These are phyloP conservation scores for Aspergillus funiculosus DNA, from an alignment of 495 filamentous ascomycete genomes.

Conservation along the genomic window DNA sequence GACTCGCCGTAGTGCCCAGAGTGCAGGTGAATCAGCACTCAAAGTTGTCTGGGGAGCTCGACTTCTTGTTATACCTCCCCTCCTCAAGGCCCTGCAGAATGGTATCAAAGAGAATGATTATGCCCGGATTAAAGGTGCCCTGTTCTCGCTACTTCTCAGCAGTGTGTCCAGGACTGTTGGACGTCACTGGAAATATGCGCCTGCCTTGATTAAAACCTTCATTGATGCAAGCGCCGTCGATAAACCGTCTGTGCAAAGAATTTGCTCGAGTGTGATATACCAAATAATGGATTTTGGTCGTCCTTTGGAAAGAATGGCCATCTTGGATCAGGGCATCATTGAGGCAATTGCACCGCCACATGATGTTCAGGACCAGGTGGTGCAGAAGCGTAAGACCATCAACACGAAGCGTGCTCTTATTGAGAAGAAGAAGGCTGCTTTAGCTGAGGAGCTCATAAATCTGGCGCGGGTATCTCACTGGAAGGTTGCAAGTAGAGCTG, in stretches of 20 bases:
- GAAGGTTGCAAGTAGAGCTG: slow-evolving; percentile 88
- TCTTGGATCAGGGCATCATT: slow-evolving; percentile 69
- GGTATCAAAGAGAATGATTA: slow-evolving; percentile 79
- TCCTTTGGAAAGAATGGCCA: slow-evolving; percentile 75
- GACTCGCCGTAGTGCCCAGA: slow-evolving; percentile 87
- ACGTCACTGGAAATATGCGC: slow-evolving; percentile 89
- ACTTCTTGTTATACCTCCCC: slow-evolving; percentile 78
- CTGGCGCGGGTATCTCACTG: slow-evolving; percentile 77
- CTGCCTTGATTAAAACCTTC: slow-evolving; percentile 76
- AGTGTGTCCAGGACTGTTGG: slow-evolving; percentile 82
- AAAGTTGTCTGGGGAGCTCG: slow-evolving; percentile 83
- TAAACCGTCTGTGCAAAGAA: slow-evolving; percentile 86
- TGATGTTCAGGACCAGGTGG: slow-evolving; percentile 57
- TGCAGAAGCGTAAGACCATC: slow-evolving; percentile 62
- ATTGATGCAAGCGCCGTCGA: slow-evolving; percentile 86
- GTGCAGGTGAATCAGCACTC: slow-evolving; percentile 86
- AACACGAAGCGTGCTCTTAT: slow-evolving; percentile 65
- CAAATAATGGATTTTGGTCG: slow-evolving; percentile 89
- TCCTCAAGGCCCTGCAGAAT: slow-evolving; percentile 71
- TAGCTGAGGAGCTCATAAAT: slow-evolving; percentile 76
- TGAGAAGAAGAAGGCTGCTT: slow-evolving; percentile 72
- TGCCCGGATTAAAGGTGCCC: slow-evolving; percentile 84
- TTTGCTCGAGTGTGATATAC: slow-evolving; percentile 74
- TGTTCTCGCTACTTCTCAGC: slow-evolving; percentile 85
- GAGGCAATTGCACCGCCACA: slow-evolving; percentile 68